Evolutionary conservation across 2,329 filamentous ascomycete species (phyloP), one percentile per base, ranked within the genome.

Genomic region (Pezicula neosporulosa): DNA sequence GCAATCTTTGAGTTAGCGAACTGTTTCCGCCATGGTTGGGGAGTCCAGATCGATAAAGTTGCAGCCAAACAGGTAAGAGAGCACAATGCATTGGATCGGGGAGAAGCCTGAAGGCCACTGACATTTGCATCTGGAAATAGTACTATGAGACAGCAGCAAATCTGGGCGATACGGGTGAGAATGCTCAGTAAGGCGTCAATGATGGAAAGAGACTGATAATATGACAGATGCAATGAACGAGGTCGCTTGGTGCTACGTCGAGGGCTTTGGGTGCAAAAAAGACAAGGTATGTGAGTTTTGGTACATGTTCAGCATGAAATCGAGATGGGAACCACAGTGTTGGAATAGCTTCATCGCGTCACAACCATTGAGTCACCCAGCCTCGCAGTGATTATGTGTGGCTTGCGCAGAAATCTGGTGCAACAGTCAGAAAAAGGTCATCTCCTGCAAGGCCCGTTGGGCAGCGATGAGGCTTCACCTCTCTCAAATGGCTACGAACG

Each of bases 121-220:
- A 63, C 53, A 52, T 47, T 36, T 50, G 45, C 53, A 51, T 47
- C 33, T 50, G 45, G 44, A 77, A 78, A 61, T 77, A 96, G 79
- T 99, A 97, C 70, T 99, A 97, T 70, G 93, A 97, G 73, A 97
- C 93, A 9, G 94, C 94, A 27, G 94, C 94, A 54, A 97, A 99
- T 68, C 74, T 99, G 59, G 94, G 94, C 55, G 94, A 99, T 70
- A 90, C 89, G 42, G 82, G 82, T 83, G 70, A 65, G 80, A 58
- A 33, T 21, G 41, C 42, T 13, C 9, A 44, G 47, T 58, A 46
- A 44, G 33, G 57, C 56, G 53, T 53, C 47, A 55, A 44, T 49
- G 43, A 28, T 37, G 18, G 41, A 43, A 24, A 49, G 37, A 50
- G 28, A 60, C 60, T 66, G 37, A 65, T 55, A 56, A 54, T 60